Evolutionary conservation across 495 filamentous ascomycete genomes (phyloP).

Genomic region (Hypomontagnella monticulosa): DNA sequence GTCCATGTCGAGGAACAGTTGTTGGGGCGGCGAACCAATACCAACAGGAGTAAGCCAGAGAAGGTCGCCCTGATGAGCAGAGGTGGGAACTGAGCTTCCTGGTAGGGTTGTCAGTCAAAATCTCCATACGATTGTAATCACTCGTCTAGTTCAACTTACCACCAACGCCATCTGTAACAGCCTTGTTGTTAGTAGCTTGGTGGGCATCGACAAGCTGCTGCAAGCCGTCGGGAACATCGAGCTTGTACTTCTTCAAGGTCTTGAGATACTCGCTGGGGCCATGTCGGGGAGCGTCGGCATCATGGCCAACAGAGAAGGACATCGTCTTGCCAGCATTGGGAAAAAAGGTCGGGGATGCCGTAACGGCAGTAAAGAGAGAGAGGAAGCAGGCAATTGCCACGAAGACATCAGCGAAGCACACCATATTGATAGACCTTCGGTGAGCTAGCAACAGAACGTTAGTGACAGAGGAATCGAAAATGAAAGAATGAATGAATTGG

Average conservation of each 20-base stretch:
- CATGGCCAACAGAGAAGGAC: conserved; percentile 36
- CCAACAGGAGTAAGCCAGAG: conserved; percentile 70
- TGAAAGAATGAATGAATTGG: neutral
- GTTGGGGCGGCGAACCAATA: conserved; percentile 76
- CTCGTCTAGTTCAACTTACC: conserved; percentile 18
- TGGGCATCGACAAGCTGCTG: conserved; percentile 44
- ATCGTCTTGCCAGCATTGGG: conserved; percentile 35
- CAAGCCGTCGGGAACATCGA: conserved; percentile 38
- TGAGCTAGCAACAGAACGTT: conserved; percentile 7
- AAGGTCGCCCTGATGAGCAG: conserved; percentile 58
- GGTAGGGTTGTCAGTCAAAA: conserved; percentile 16
- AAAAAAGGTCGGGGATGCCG: conserved; percentile 11
- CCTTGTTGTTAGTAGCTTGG: conserved; percentile 28
- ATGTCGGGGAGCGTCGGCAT: conserved; percentile 39
- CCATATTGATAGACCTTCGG: conserved; percentile 24
- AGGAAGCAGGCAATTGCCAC: conserved; percentile 33
- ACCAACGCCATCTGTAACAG: conserved; percentile 6
- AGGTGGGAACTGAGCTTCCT: conserved; percentile 33
- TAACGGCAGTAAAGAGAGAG: conserved; percentile 23
- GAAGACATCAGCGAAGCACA: conserved; percentile 24
- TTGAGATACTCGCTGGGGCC: conserved; percentile 44
- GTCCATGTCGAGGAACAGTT: conserved; percentile 73
- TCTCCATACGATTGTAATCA: neutral
- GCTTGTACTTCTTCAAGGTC: conserved; percentile 46
- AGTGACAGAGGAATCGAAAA: neutral